These are phyloP conservation scores for Ogataea glucozyma DNA, from an alignment of 805 yeast genomes.

Conservation along the genomic window DNA sequence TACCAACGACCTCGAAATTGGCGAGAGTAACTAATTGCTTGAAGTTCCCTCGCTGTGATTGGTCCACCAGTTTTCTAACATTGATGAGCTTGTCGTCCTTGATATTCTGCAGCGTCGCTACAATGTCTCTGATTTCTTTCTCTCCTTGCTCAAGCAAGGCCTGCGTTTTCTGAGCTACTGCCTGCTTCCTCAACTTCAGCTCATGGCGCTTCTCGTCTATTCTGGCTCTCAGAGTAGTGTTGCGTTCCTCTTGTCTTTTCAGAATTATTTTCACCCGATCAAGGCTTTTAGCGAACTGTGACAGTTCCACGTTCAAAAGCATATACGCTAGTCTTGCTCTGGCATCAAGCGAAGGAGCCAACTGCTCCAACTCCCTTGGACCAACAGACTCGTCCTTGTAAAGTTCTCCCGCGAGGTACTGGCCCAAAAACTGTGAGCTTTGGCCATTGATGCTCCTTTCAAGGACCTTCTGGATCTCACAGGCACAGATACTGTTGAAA, in stretches of 20 bases:
- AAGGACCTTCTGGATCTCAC: conserved; percentile 28
- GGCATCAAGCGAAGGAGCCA: conserved; percentile 28
- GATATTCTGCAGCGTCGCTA: conserved; percentile 10
- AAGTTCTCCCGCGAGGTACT: conserved; percentile 15
- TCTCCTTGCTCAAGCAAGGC: conserved; percentile 5
- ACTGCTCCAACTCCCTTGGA: conserved; percentile 7
- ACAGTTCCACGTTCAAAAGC: conserved; percentile 32
- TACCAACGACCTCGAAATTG: conserved; percentile 10
- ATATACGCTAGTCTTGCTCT: conserved; percentile 34
- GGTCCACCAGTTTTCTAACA: conserved; percentile 16
- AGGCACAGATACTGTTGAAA: conserved; percentile 19
- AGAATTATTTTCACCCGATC: conserved; percentile 11
- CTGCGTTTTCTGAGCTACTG: conserved; percentile 1
- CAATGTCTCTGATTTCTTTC: conserved; percentile 6
- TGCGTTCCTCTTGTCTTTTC: conserved; percentile 10
- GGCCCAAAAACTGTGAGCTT: conserved; percentile 19
- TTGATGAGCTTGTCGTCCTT: conserved; percentile 16
- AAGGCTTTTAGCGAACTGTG: conserved; percentile 21
- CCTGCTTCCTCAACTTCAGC: background rate
- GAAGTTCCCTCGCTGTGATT: conserved; percentile 16
- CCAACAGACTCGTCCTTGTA: background rate
- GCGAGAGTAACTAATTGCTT: conserved; percentile 19
- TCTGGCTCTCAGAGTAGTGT: conserved; percentile 9
- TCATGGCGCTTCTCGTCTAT: conserved; percentile 7
- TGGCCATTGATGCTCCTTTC: conserved; percentile 29